A percentile compares a stretch with the other conserved stretches of the same genome.
Conservation (phyloP, 2,329 filamentous ascomycete genomes). For the Gnomoniopsis smithogilvyi region DNA sequence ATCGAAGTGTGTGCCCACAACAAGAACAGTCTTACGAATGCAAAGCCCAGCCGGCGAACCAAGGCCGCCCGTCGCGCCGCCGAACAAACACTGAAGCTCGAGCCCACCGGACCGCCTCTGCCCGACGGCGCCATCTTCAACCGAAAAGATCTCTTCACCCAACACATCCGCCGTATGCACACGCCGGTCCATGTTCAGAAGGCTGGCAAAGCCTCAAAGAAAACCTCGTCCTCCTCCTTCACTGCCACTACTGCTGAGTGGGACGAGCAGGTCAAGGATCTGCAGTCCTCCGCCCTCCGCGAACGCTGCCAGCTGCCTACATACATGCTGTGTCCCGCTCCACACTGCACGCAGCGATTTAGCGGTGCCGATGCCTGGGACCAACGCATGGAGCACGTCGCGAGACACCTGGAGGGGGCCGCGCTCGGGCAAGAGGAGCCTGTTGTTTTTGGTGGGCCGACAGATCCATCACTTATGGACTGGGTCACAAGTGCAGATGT, state of each 20-base stretch:
- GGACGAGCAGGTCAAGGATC: conserved; percentile 52
- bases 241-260: conserved; percentile 28
- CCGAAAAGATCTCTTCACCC: conserved; percentile 86
- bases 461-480: conserved; percentile 35
- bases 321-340: conserved; percentile 58
- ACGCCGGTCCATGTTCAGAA: conserved; percentile 43
- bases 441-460: conserved; percentile 36
- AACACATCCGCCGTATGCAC: conserved; percentile 87
- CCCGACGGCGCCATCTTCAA: conserved; percentile 71
- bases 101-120: conserved; percentile 25
- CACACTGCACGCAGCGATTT: conserved; percentile 59
- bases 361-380: conserved; percentile 68
- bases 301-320: conserved; percentile 60
- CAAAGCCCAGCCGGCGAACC: conserved; percentile 19
- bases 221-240: neutral
- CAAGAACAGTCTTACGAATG: conserved; percentile 26
- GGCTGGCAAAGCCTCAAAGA: conserved; percentile 14
- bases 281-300: conserved; percentile 58
- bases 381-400: conserved; percentile 82
- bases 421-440: conserved; percentile 29
- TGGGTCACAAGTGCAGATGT: conserved; percentile 38
- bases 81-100: conserved; percentile 6
- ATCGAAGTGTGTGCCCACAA: conserved; percentile 51
- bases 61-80: conserved; percentile 7
- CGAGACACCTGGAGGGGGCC: conserved; percentile 67